Evolutionary conservation across 148 eudicot genomes (phyloP), one percentile per base, ranked within the genome.

Genomic region (Amaranthus hypochondriacus): DNA sequence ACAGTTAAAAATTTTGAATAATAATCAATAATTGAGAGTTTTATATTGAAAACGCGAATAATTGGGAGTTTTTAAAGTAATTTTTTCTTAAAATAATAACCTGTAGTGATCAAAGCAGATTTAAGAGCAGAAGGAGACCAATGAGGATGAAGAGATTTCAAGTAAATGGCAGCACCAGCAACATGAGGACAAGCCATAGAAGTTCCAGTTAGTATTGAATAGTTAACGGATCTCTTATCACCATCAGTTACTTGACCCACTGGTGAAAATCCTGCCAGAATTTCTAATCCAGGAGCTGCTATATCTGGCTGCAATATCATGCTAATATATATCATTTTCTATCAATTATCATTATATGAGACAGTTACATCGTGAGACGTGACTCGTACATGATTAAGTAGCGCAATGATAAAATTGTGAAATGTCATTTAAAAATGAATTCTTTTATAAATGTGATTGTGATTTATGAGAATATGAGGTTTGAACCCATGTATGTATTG

Each of bases 111-210:
- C 0, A 90, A 71, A 52, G 92, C 86, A 5, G 96, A 88, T 82
- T 81, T 89, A 6, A 90, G 83, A 6, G 92, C 89, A 7, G 96
- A 82, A 5, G 94, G 90, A 28, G 92, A 89, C 97, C 90, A 89
- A 9, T 63, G 54, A 0, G 92, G 92, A 65, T 89, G 70, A 62
- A 81, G 68, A 9, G 91, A 80, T 59, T 91, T 91, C 14, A 91
- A 76, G 48, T 84, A 87, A 2, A 87, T 89, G 44, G 88, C 93
- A 1, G 80, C 88, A 4, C 86, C 93, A 5, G 86, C 44, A 21
- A 80, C 91, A 66, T 91, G 97, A 6, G 91, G 93, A 70, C 90
- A 87, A 64, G 93, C 72, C 97, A 91, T 91, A 6, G 96, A 91
- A 6, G 97, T 91, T 3, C 97, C 90, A 0, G 91, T 85, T 5